Percentiles rank a stretch among this genome's conserved stretches.
These are phyloP conservation scores for Rhizopogon roseolus DNA, from an alignment of 768 basidiomycete genomes.

Conservation along the genomic window DNA sequence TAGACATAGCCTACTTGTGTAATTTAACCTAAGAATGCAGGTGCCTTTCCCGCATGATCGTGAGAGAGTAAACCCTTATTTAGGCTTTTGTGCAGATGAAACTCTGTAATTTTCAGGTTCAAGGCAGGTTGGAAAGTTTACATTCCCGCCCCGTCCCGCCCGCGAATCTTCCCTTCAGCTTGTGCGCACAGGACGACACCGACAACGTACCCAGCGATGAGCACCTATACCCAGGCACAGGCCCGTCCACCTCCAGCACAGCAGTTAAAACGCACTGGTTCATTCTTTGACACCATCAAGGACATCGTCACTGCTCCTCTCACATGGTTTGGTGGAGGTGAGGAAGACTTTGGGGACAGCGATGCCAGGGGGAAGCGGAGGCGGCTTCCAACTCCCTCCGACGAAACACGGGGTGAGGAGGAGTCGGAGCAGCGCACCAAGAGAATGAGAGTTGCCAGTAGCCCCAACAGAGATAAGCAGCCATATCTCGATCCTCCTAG, in stretches of 20 bases:
- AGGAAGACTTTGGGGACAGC: conserved; percentile 45
- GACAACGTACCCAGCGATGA: conserved; percentile 21
- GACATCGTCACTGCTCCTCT: conserved; percentile 63
- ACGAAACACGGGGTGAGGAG: conserved; percentile 24
- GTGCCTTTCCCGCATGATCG: too few species aligned
- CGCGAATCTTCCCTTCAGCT: conserved; percentile 8
- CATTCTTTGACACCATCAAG: conserved; percentile 60
- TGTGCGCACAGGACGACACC: conserved; percentile 7
- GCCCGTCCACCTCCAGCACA: conserved; percentile 22
- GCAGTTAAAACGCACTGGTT: conserved; percentile 46
- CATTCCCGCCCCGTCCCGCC: neutral
- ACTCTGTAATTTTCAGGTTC: neutral
- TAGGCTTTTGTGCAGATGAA: neutral
- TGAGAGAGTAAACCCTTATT: conserved; percentile 12
- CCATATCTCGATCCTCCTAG: conserved; percentile 54
- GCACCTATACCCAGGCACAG: conserved; percentile 21
- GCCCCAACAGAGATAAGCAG: conserved; percentile 31
- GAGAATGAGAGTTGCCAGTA: conserved; percentile 50
- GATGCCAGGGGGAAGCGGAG: conserved; percentile 47
- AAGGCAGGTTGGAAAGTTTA: conserved; percentile 12
- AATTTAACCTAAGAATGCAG: too few species aligned
- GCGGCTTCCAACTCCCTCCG: conserved; percentile 28
- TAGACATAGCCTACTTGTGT: too few species aligned
- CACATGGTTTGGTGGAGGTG: conserved; percentile 45
- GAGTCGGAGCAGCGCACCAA: conserved; percentile 35